These are phyloP conservation scores for Salix udensis DNA, from an alignment of 345 rosid genomes.

Conservation along the genomic window DNA sequence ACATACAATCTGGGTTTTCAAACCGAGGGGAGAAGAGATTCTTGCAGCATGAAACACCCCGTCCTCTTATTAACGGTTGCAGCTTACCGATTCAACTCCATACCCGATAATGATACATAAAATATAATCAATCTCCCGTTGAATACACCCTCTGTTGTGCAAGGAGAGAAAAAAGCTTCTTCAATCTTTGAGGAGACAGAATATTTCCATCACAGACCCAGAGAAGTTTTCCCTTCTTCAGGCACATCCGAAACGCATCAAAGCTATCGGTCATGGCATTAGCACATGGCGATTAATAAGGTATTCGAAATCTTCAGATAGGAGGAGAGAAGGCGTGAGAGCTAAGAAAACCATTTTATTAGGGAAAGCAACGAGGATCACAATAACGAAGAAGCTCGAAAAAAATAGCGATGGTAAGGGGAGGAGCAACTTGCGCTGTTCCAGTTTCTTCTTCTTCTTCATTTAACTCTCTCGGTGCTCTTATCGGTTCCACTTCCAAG, in stretches of 20 bases:
- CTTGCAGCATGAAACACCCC: slow-evolving; percentile 98
- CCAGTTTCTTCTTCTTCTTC: too few relatives aligned
- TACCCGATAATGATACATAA: slow-evolving; percentile 52
- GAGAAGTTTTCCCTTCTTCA: slow-evolving; percentile 31
- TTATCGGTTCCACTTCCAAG: too few relatives aligned
- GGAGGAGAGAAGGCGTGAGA: neutral
- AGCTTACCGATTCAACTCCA: slow-evolving; percentile 79
- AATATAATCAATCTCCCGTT: slow-evolving; percentile 42
- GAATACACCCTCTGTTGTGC: slow-evolving; percentile 39
- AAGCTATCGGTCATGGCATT: slow-evolving; percentile 33
- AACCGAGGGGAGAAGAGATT: slow-evolving; percentile 93
- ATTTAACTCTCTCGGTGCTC: too few relatives aligned
- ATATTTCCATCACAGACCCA: slow-evolving; percentile 12
- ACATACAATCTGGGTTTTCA: slow-evolving; percentile 76
- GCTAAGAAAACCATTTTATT: neutral
- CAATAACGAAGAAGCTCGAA: slow-evolving; percentile 15
- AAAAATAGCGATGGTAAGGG: too few relatives aligned
- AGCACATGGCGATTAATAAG: slow-evolving; percentile 21
- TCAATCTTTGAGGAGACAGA: slow-evolving; percentile 16
- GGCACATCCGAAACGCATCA: slow-evolving; percentile 42
- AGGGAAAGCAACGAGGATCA: slow-evolving; percentile 11
- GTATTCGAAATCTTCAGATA: neutral
- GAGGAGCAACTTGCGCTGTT: too few relatives aligned
- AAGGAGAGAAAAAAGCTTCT: slow-evolving; percentile 45
- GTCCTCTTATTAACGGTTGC: slow-evolving; percentile 87